These are phyloP conservation scores for Coix lacrymajobi DNA, from an alignment of 176 grass and related monocot genomes.

Conservation along the genomic window DNA sequence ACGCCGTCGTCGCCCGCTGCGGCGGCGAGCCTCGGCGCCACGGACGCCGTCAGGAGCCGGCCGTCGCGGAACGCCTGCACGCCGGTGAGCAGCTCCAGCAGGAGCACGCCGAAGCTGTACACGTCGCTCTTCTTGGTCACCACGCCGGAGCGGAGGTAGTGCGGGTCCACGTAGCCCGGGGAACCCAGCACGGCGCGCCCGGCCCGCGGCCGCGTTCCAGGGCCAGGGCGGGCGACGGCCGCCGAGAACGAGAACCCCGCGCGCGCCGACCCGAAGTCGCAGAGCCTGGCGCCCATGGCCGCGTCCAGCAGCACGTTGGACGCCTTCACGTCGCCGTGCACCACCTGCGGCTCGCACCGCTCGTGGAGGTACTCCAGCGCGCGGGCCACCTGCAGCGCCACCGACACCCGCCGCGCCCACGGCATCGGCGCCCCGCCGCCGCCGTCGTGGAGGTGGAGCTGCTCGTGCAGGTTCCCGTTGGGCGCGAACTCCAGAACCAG, in stretches of 20 bases:
- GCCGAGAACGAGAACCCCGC: conserved; percentile 84
- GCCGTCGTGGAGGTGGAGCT: conserved; percentile 35
- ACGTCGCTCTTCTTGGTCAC: conserved; percentile 80
- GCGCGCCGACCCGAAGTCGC: conserved; percentile 77
- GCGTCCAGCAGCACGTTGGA: conserved; percentile 80
- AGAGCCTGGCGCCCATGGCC: conserved; percentile 59
- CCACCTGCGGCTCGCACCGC: conserved; percentile 64
- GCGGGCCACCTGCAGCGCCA: conserved; percentile 59
- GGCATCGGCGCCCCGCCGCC: not conserved
- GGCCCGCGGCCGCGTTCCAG: not conserved
- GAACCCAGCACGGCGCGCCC: conserved; percentile 43
- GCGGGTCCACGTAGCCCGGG: conserved; percentile 81
- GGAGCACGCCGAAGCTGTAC: conserved; percentile 84
- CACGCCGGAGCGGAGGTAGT: conserved; percentile 72
- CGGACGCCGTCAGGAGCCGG: conserved; percentile 36
- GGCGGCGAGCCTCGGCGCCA: conserved; percentile 24
- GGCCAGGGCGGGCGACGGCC: conserved; percentile 31
- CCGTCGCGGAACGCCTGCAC: conserved; percentile 52
- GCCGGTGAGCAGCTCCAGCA: conserved; percentile 86
- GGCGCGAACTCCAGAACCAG: conserved; percentile 53
- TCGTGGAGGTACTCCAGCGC: conserved; percentile 82
- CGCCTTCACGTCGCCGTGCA: conserved; percentile 86
- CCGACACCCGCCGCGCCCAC: conserved; percentile 43
- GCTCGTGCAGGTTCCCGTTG: conserved; percentile 57
- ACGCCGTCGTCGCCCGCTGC: not conserved